Evolutionary conservation across 2,329 filamentous ascomycete species (phyloP).

Genomic region (Fusarium acutatum): DNA sequence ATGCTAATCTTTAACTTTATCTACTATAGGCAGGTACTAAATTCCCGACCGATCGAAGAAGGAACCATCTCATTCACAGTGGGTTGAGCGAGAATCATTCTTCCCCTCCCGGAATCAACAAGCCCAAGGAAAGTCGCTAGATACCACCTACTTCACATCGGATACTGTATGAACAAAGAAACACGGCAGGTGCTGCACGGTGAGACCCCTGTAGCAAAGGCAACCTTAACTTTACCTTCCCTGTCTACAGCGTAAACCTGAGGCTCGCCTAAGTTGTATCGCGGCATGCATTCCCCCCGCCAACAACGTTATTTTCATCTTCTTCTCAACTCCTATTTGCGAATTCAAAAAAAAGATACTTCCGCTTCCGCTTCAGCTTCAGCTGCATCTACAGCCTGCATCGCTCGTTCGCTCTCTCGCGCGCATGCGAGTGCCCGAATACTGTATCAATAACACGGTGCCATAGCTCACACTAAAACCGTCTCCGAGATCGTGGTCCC

Average conservation of each 20-base stretch:
- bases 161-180: neutral
- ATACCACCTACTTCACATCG: neutral
- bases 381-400: slow-evolving; percentile 3
- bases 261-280: slow-evolving; percentile 34
- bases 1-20: slow-evolving; percentile 26
- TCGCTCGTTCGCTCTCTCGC: neutral
- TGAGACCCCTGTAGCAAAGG: slow-evolving; percentile 22
- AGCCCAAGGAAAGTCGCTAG: neutral
- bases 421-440: neutral
- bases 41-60: neutral
- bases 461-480: slow-evolving; percentile 10
- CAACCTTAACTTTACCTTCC: slow-evolving; percentile 27
- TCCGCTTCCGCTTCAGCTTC: slow-evolving; percentile 8
- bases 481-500: slow-evolving; percentile 22
- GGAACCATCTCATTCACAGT: neutral
- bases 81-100: neutral
- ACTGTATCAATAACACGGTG: slow-evolving; percentile 5
- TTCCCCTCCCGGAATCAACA: neutral
- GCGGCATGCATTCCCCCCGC: slow-evolving; percentile 19
- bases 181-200: neutral
- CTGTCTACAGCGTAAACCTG: slow-evolving; percentile 21
- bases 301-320: slow-evolving; percentile 18
- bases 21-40: neutral
- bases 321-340: slow-evolving; percentile 29
- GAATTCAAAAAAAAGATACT: slow-evolving; percentile 7